Evolutionary conservation across 306 rosid species (phyloP), one percentile per base, ranked within the genome.

Genomic region (Vicia faba): DNA sequence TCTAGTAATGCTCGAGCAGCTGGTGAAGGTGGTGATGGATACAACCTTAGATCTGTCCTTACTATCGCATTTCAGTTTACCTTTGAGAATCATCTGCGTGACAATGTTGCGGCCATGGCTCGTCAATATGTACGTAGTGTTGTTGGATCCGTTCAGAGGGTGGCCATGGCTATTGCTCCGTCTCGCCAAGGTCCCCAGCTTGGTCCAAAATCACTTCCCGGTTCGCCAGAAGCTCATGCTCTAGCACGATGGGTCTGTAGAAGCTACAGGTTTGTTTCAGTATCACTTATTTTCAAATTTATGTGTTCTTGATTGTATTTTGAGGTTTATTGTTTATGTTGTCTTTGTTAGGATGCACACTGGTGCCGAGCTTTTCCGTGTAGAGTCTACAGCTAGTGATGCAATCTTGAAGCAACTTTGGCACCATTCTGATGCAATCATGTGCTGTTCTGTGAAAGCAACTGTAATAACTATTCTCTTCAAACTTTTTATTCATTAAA

Each of bases 101-200:
- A 93, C 79, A 93, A 75, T 74, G 99, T 93, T 35, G 97, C 99
- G 75, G 90, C 95, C 4, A 93, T 93, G 99, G 99, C 99, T 59
- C 99, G 99, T 43, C 99, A 93, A 70, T 93, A 88, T 12, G 96
- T 93, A 62, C 97, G 99, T 2, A 78, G 92, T 64, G 92, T 93
- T 61, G 97, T 93, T 26, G 95, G 87, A 63, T 90, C 99, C 3
- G 99, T 93, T 60, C 99, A 93, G 75, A 85, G 99, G 72, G 99
- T 93, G 70, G 95, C 99, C 62, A 93, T 90, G 99, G 99, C 97
- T 14, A 93, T 93, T 60, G 82, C 99, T 67, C 99, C 99, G 3
- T 88, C 97, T 14, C 76, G 76, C 10, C 84, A 86, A 41, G 72
- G 82, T 80, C 72, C 92, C 9, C 92, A 82, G 13, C 50, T 79